A percentile compares a stretch with the other conserved stretches of the same genome.
Conservation (phyloP, 2,329 filamentous ascomycete species). For the Xylaria sp. region DNA sequence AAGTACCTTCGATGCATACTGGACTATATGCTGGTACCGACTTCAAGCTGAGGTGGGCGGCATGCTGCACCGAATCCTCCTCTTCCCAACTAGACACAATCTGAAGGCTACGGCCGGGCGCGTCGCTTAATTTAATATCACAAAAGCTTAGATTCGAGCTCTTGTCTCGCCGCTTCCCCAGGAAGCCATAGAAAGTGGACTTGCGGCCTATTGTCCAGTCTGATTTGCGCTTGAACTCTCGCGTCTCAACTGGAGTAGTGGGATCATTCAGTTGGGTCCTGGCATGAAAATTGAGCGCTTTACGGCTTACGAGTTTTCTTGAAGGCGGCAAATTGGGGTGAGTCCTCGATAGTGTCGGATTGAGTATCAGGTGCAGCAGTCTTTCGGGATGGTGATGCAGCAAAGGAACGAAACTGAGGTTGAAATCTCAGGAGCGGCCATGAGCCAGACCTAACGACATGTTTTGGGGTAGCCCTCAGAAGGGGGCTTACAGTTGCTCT, state of each 20-base stretch:
- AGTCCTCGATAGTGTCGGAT: slow-evolving; percentile 24
- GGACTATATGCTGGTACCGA: slow-evolving; percentile 62
- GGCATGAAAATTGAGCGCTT: background rate
- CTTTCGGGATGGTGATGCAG: slow-evolving; percentile 2
- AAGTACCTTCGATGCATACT: slow-evolving; percentile 59
- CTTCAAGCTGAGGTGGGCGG: slow-evolving; percentile 55
- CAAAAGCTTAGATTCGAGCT: slow-evolving; percentile 78
- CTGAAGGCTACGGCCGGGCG: slow-evolving; percentile 43
- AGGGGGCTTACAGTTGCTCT: slow-evolving; percentile 1
- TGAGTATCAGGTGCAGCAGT: background rate
- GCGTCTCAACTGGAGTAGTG: slow-evolving; percentile 11
- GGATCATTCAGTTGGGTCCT: slow-evolving; percentile 5
- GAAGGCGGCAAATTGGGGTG: slow-evolving; percentile 10
- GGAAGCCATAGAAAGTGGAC: slow-evolving; percentile 74
- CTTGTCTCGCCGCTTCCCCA: slow-evolving; percentile 74
- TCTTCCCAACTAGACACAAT: slow-evolving; percentile 58
- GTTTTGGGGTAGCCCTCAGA: slow-evolving; percentile 23
- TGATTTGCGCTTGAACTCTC: background rate
- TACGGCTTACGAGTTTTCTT: slow-evolving; percentile 41
- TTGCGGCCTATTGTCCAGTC: slow-evolving; percentile 46
- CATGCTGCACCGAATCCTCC: slow-evolving; percentile 50
- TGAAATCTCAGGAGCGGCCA: background rate
- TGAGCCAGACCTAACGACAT: background rate
- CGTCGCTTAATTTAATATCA: slow-evolving; percentile 54
- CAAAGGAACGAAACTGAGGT: slow-evolving; percentile 13